Base-by-base conservation (phyloP, 2,329 filamentous ascomycete species). In the Exserohilum rostratum region DNA sequence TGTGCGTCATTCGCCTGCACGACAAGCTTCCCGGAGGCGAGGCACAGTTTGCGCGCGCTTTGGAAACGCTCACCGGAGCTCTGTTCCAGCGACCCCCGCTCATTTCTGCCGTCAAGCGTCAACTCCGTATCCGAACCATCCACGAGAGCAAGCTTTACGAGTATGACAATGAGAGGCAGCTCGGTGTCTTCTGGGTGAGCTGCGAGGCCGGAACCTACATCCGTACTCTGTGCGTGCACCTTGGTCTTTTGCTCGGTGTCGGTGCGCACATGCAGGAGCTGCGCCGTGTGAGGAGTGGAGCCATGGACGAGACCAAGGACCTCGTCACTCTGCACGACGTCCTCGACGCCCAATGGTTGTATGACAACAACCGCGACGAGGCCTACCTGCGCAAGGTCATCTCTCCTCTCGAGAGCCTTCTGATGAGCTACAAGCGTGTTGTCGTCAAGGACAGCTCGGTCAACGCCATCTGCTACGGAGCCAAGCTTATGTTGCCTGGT, bases 141-240 rank as follows among this genome's bases (percentile, higher is more conserved):
- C 90, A 98, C 82, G 92, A 98, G 80, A 96, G 89, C 86, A 96
- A 96, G 82, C 84, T 98, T 50, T 83, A 81, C 75, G 95, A 99
- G 82, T 99, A 98, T 75, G 95, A 99, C 82, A 98, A 99, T 75
- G 93, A 98, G 72, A 88, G 95, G 70, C 93, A 98, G 77, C 85
- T 99, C 33, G 95, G 90, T 78, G 93, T 98, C 52, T 99, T 99
- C 85, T 98, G 95, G 93, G 95, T 98, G 68, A 96, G 91, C 80
- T 99, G 95, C 79, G 95, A 99, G 80, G 95, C 92, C 53, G 95
- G 95, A 76, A 99, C 95, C 62, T 99, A 99, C 79, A 98, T 99
- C 76, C 90, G 95, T 83, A 99, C 95, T 33, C 87, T 99, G 43
- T 98, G 95, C 79, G 93, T 98, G 38, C 95, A 98, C 80, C 78